phyloP scores from a whole-genome alignment of 768 basidiomycete genomes.

The Agrocybe pediades region DNA sequence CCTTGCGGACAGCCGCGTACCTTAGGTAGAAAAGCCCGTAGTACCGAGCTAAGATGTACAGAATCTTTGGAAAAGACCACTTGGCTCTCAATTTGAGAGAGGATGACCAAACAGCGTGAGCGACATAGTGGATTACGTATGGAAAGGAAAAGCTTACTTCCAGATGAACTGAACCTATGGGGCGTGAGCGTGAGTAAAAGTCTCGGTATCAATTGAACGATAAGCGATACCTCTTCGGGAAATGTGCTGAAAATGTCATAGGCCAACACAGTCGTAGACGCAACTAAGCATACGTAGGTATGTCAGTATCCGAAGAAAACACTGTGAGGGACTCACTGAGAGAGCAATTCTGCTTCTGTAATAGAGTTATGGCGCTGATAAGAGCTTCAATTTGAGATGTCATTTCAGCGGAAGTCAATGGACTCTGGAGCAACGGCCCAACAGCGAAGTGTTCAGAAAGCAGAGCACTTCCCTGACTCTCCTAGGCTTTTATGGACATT shows the following conservation, averaged over 20 bases:
- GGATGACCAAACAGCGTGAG: neutral
- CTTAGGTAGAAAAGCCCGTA: neutral
- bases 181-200: neutral
- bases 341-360: neutral
- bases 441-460: too few species aligned
- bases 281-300: neutral
- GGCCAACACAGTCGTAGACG: neutral
- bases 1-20: too few species aligned
- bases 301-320: neutral
- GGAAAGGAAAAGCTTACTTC: neutral
- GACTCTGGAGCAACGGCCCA: too few species aligned
- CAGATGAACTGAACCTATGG: neutral
- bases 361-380: neutral
- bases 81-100: neutral
- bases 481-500: too few species aligned
- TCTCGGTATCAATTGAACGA: neutral
- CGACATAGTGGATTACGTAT: neutral
- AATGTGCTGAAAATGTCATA: neutral
- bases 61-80: neutral
- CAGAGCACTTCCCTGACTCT: too few species aligned
- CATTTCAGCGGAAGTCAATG: neutral
- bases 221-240: neutral
- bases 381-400: neutral
- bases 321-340: neutral
- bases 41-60: neutral